Conservation (phyloP, 768 basidiomycete genomes). For the Termitomyces sp. region DNA sequence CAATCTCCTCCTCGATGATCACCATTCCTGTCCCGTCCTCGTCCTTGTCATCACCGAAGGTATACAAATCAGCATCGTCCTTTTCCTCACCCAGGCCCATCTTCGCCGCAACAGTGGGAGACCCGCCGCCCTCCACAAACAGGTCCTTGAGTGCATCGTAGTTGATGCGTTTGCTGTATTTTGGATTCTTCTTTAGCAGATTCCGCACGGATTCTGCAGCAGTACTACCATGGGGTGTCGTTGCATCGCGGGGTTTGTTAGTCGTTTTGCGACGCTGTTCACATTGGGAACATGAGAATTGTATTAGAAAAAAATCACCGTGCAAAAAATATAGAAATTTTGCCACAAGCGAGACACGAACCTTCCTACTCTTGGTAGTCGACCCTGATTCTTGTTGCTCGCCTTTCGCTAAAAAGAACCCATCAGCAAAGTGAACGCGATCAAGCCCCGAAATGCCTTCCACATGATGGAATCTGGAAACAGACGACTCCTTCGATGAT, state of each 20-base stretch:
- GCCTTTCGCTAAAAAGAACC: slow-evolving; percentile 57
- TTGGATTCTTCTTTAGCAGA: slow-evolving; percentile 78
- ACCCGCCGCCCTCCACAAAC: slow-evolving; percentile 47
- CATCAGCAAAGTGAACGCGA: slow-evolving; percentile 33
- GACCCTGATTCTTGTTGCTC: slow-evolving; percentile 41
- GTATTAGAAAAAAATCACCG: slow-evolving; percentile 5
- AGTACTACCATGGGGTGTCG: slow-evolving; percentile 62
- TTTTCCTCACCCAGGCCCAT: slow-evolving; percentile 38
- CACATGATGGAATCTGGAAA: neutral
- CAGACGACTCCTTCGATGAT: neutral
- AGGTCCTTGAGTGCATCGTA: slow-evolving; percentile 84
- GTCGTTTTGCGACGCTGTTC: slow-evolving; percentile 63
- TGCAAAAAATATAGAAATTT: slow-evolving; percentile 19
- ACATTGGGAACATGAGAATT: slow-evolving; percentile 9
- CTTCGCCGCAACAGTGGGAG: slow-evolving; percentile 20
- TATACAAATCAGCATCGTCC: slow-evolving; percentile 36
- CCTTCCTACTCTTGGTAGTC: slow-evolving; percentile 66
- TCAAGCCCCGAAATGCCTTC: neutral
- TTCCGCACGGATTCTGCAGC: slow-evolving; percentile 75
- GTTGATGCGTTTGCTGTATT: slow-evolving; percentile 91
- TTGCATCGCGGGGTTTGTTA: slow-evolving; percentile 65
- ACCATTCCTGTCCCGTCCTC: slow-evolving; percentile 24
- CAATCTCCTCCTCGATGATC: slow-evolving; percentile 40
- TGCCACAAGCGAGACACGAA: slow-evolving; percentile 47
- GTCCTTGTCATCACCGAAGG: slow-evolving; percentile 35